These are phyloP conservation scores for Zasmidium angulare DNA, from an alignment of 2,329 filamentous ascomycete genomes.

Conservation along the genomic window DNA sequence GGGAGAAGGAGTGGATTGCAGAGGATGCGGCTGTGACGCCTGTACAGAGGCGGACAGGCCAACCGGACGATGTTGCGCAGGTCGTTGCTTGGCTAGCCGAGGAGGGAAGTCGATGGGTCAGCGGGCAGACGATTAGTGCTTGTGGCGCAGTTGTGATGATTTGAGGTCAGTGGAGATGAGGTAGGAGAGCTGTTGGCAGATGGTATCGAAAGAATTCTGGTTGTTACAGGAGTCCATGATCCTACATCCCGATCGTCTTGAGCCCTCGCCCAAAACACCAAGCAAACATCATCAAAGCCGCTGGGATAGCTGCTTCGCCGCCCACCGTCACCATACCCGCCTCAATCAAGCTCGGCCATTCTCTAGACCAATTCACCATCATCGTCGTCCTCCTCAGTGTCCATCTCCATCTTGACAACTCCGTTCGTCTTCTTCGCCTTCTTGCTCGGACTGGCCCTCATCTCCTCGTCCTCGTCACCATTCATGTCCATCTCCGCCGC, in stretches of 20 bases:
- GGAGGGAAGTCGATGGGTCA: conserved; percentile 19
- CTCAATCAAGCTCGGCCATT: neutral
- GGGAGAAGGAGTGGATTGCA: conserved; percentile 45
- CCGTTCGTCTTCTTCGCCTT: conserved; percentile 2
- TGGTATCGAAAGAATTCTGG: too few species aligned
- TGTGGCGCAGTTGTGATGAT: conserved; percentile 44
- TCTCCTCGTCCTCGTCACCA: conserved; percentile 4
- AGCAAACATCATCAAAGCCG: too few species aligned
- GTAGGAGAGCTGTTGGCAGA: too few species aligned
- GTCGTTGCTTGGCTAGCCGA: conserved; percentile 56
- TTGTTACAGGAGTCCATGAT: too few species aligned
- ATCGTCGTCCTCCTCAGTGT: neutral
- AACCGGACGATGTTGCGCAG: conserved; percentile 53
- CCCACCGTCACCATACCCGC: too few species aligned
- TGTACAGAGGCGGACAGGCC: conserved; percentile 51
- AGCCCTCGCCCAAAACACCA: too few species aligned
- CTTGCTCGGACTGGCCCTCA: neutral
- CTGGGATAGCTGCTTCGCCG: too few species aligned
- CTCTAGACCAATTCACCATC: conserved; percentile 8
- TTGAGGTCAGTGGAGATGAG: too few species aligned
- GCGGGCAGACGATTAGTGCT: conserved; percentile 53
- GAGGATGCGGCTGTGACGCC: conserved; percentile 52
- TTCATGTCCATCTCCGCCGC: neutral
- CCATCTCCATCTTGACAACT: neutral
- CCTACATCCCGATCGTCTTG: too few species aligned